Evolutionary conservation across 768 basidiomycete genomes (phyloP), one percentile per base, ranked within the genome.

Genomic region (Hericium coralloides): DNA sequence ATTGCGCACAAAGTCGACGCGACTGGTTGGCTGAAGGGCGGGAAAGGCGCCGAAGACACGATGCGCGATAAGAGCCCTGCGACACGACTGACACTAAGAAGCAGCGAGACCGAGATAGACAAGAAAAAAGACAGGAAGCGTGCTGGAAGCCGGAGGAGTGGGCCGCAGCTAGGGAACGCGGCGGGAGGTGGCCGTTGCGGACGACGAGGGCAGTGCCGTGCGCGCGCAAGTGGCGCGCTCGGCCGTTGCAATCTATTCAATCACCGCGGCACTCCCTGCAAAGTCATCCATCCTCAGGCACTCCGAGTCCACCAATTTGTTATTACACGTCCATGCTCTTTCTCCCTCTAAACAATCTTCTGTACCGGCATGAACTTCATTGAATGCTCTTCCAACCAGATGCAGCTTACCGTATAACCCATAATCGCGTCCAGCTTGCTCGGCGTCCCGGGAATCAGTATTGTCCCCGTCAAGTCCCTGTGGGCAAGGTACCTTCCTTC

Each of bases 101-200:
- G 20, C 43, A n/a, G 20, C 43, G 20, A 45, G 43, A n/a, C n/a
- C 4, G 43, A 17, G 17, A 45, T 17, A 45, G 43, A 45, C 43
- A 45, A 45, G 43, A 45, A n/a, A 45, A 45, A 45, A 20, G 43
- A 45, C 8, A 45, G 43, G 43, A 45, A 17, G 20, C 12, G n/a
- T 20, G 43, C 43, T 12, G 14, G 39, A 20, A 15, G n/a, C 18
- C 20, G 43, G 43, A 45, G n/a, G 43, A 8, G 18, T 15, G 76
- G 70, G 63, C 70, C 72, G 18, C 82, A 45, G 17, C 17, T 45
- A 20, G 17, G 18, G 43, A n/a, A 17, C 43, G n/a, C 43, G 20
- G 43, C n/a, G 43, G 20, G 43, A 45, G 43, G 43, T 45, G 43
- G 20, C 43, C 43, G 43, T 45, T 45, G 43, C 43, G 20, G 43